Evolutionary conservation across 768 basidiomycete genomes (phyloP).

Genomic region (Agrocybe praecox): DNA sequence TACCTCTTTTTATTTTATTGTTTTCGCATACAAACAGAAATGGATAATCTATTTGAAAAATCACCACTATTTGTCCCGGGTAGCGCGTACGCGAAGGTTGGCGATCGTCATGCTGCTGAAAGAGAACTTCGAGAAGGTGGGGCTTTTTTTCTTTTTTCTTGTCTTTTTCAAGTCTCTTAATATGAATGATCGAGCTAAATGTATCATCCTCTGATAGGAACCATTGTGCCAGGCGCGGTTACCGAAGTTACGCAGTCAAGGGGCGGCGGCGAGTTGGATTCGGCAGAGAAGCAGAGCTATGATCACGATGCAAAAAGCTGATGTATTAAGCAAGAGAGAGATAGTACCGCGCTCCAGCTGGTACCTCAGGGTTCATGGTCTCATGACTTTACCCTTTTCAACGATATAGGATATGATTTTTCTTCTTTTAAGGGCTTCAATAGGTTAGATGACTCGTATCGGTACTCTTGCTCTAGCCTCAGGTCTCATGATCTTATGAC

Average conservation of each 20-base stretch:
- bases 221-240: conserved; percentile 24
- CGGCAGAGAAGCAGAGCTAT: neutral
- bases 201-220: conserved; percentile 12
- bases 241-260: conserved; percentile 3
- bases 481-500: too few relatives aligned
- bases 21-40: conserved; percentile 27
- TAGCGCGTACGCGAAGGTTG: conserved; percentile 35
- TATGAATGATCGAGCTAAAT: neutral
- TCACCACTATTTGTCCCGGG: conserved; percentile 40
- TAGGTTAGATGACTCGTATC: too few relatives aligned
- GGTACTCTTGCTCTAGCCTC: too few relatives aligned
- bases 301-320: conserved; percentile 1
- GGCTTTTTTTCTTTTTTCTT: neutral
- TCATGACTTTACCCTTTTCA: too few relatives aligned
- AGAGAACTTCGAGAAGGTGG: conserved; percentile 40
- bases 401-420: too few relatives aligned
- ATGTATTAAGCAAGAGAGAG: too few relatives aligned
- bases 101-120: conserved; percentile 37
- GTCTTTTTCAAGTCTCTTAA: neutral
- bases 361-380: too few relatives aligned
- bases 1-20: neutral
- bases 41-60: conserved; percentile 43
- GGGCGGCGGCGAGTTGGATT: neutral
- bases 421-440: too few relatives aligned
- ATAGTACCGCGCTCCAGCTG: too few relatives aligned